These are phyloP conservation scores for Actinomortierella ambigua DNA, from an alignment of 371 early-diverging fungal genomes.

Conservation along the genomic window DNA sequence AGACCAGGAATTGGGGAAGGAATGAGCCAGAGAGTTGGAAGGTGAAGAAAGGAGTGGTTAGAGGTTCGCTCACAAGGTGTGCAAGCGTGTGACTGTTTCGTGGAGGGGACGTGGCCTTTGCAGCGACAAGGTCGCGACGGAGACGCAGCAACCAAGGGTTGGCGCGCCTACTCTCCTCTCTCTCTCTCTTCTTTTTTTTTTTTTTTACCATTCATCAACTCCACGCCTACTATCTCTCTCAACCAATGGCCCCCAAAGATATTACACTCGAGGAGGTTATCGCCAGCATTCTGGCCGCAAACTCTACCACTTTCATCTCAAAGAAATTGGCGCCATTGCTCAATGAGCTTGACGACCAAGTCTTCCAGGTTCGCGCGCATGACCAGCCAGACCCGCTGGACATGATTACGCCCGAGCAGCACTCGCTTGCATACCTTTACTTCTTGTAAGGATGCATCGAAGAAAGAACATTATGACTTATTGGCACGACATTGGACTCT, in stretches of 20 bases:
- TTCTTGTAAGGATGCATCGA: slow-evolving; percentile 56
- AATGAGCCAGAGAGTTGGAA: too few species aligned
- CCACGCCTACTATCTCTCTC: background rate
- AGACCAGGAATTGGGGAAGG: too few species aligned
- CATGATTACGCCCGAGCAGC: slow-evolving; percentile 54
- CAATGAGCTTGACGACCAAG: slow-evolving; percentile 43
- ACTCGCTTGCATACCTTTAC: slow-evolving; percentile 63
- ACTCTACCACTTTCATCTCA: slow-evolving; percentile 14
- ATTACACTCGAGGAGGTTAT: slow-evolving; percentile 50
- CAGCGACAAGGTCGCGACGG: too few species aligned
- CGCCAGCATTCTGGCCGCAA: slow-evolving; percentile 45
- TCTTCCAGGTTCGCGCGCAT: slow-evolving; percentile 44
- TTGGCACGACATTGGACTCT: background rate
- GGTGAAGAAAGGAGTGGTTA: background rate
- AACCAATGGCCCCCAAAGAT: slow-evolving; percentile 34
- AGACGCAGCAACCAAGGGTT: too few species aligned
- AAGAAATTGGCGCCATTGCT: slow-evolving; percentile 36
- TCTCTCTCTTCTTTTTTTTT: slow-evolving; percentile 1
- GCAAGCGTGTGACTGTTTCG: too few species aligned
- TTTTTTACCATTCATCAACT: too few species aligned
- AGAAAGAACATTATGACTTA: background rate
- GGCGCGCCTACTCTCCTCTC: background rate
- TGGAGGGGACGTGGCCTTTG: too few species aligned
- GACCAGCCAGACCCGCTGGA: slow-evolving; percentile 61
- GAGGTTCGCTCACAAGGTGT: too few species aligned